A percentile compares a stretch with the other conserved stretches of the same genome.
Evolutionary conservation across 164 flowering plant genomes (phyloP).

Genomic region (Aristolochia californica): DNA sequence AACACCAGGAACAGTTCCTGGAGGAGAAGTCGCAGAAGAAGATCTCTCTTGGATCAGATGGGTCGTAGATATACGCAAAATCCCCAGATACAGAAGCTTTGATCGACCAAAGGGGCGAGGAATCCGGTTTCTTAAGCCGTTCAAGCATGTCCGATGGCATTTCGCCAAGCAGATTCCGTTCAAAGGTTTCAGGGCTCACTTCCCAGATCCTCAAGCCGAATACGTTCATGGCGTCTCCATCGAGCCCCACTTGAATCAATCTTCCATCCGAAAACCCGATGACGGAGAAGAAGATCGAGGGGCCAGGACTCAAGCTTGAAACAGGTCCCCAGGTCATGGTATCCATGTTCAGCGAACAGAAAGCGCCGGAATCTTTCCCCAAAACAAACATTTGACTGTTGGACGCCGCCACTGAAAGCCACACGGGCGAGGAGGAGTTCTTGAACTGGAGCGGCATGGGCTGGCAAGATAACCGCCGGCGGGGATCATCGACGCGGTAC

Average conservation of each 20-base stretch:
- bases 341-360: slow-evolving; percentile 32
- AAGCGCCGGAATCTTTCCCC: slow-evolving; percentile 37
- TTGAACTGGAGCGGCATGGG: slow-evolving; percentile 44
- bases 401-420: slow-evolving; percentile 48
- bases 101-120: slow-evolving; percentile 13
- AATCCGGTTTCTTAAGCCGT: slow-evolving; percentile 18
- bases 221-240: slow-evolving; percentile 20
- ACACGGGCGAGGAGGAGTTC: slow-evolving; percentile 40
- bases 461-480: slow-evolving; percentile 34
- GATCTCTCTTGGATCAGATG: slow-evolving; percentile 27
- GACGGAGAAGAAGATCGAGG: slow-evolving; percentile 18
- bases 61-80: slow-evolving; percentile 27
- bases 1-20: slow-evolving; percentile 31
- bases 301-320: slow-evolving; percentile 24
- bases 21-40: slow-evolving; percentile 30
- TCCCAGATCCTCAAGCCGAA: slow-evolving; percentile 41
- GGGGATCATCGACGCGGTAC: slow-evolving; percentile 14
- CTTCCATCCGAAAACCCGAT: slow-evolving; percentile 25
- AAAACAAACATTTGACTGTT: slow-evolving; percentile 23
- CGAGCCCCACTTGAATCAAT: slow-evolving; percentile 38
- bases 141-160: slow-evolving; percentile 38
- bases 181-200: slow-evolving; percentile 18
- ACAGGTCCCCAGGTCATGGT: slow-evolving; percentile 39
- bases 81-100: slow-evolving; percentile 15
- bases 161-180: slow-evolving; percentile 26